Evolutionary conservation across 2,329 filamentous ascomycete species (phyloP), one percentile per base, ranked within the genome.

Genomic region (Scopulariopsis brevicaulis): DNA sequence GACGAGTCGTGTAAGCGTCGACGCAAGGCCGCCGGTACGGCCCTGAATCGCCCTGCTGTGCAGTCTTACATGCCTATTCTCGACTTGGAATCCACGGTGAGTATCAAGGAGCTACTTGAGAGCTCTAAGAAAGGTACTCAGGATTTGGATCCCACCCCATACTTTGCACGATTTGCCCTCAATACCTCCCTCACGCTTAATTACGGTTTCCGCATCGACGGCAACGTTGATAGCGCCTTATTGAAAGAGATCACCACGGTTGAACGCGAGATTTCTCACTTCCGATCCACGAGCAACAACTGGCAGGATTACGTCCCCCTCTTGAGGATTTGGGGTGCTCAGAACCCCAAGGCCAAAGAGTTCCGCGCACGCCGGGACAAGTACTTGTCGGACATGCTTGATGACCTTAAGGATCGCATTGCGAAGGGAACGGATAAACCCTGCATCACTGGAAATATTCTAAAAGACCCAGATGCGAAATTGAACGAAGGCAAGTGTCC

Each of bases 221-320:
- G 86, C 0, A 82, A 85, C 61, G 80, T 88, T 53, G 77, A 90
- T 59, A 81, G 86, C 61, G 74, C 79, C 46, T 74, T 92, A 8
- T 75, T 93, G 6, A 75, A 81, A 22, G 89, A 93, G 66, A 91
- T 94, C 59, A 83, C 84, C 0, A 77, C 84, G 53, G 88, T 93
- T 3, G 89, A 93, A 68, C 79, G 87, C 34, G 84, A 83, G 5
- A 84, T 94, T 25, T 86, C 84, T 57, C 89, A 89, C 64, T 87
- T 92, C 66, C 75, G 89, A 54, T 87, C 83, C 28, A 93, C 88
- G 0, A 89, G 85, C 64, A 90, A 91, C 66, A 93, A 93, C 68
- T 89, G 87, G 83, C 86, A 90, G 65, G 89, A 94, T 65, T 93
- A 93, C 63, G 82, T 94, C n/a, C 88, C 89, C 0, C 65, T 92